Percentiles rank a stretch among this genome's conserved stretches.
phyloP scores from a whole-genome alignment of 306 rosid genomes.

The Casuarina cunninghamiana region DNA sequence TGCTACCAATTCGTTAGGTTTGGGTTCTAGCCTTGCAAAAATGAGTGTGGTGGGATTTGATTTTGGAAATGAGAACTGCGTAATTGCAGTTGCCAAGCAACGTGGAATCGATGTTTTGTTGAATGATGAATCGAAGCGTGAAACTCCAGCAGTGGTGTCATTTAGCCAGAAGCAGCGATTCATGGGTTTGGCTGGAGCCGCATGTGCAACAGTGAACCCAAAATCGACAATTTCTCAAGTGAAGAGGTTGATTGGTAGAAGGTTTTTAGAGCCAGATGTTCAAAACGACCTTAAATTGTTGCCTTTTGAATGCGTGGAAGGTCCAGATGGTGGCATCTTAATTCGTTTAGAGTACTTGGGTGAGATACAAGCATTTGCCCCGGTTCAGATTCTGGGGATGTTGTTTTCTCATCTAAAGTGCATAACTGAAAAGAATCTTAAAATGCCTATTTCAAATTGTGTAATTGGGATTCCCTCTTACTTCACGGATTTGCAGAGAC shows the following conservation, averaged over 20 bases:
- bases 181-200: conserved; percentile 60
- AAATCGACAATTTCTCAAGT: conserved; percentile 55
- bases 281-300: conserved; percentile 40
- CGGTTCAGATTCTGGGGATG: conserved; percentile 52
- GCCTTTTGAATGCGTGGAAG: conserved; percentile 44
- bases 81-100: conserved; percentile 54
- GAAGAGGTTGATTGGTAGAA: conserved; percentile 53
- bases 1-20: not conserved
- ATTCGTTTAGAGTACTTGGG: conserved; percentile 45
- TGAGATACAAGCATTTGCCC: conserved; percentile 35
- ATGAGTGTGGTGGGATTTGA: conserved; percentile 63
- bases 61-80: conserved; percentile 62
- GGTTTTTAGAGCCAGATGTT: conserved; percentile 32
- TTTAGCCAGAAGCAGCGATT: conserved; percentile 61
- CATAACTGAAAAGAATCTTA: conserved; percentile 44
- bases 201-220: conserved; percentile 50
- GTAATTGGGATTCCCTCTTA: conserved; percentile 57
- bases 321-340: conserved; percentile 45
- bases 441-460: conserved; percentile 44
- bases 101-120: conserved; percentile 55
- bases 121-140: conserved; percentile 60
- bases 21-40: not conserved
- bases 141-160: conserved; percentile 50
- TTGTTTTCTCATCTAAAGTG: conserved; percentile 52
- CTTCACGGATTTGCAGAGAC: conserved; percentile 53